Conservation (phyloP, 441 rosid species). For the Arabidopsis lyrata region DNA sequence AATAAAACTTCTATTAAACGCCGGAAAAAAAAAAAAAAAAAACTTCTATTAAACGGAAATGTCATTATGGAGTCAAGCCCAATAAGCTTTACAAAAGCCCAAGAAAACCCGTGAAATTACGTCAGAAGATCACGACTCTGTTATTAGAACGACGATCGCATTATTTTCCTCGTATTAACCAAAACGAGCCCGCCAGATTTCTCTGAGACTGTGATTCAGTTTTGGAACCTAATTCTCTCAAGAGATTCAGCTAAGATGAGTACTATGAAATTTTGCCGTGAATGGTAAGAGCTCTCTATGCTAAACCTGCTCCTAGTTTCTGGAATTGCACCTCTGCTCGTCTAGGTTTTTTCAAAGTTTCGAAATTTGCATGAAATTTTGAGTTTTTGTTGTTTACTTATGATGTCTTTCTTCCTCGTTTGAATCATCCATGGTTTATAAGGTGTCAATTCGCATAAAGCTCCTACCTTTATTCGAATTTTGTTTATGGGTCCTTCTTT, state of each 20-base stretch:
- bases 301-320: background rate
- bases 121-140: slow-evolving; percentile 11
- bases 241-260: slow-evolving; percentile 55
- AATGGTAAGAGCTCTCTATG: slow-evolving; percentile 50
- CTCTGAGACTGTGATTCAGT: background rate
- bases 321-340: slow-evolving; percentile 17
- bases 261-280: slow-evolving; percentile 88
- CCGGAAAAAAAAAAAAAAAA: too few relatives aligned
- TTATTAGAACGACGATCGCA: slow-evolving; percentile 11
- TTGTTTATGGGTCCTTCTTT: background rate
- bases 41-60: background rate
- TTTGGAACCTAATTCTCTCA: background rate
- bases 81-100: background rate
- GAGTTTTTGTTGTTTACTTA: background rate
- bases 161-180: background rate
- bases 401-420: background rate
- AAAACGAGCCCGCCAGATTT: slow-evolving; percentile 16
- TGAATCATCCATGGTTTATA: slow-evolving; percentile 6
- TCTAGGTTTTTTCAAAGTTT: slow-evolving; percentile 1
- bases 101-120: too few relatives aligned
- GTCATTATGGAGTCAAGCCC: background rate
- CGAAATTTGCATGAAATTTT: slow-evolving; percentile 1
- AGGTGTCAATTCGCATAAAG: slow-evolving; percentile 9
- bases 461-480: background rate
- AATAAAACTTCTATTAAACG: background rate